These are phyloP conservation scores for Colletotrichum cereale DNA, from an alignment of 2,329 filamentous ascomycete species.

Conservation along the genomic window DNA sequence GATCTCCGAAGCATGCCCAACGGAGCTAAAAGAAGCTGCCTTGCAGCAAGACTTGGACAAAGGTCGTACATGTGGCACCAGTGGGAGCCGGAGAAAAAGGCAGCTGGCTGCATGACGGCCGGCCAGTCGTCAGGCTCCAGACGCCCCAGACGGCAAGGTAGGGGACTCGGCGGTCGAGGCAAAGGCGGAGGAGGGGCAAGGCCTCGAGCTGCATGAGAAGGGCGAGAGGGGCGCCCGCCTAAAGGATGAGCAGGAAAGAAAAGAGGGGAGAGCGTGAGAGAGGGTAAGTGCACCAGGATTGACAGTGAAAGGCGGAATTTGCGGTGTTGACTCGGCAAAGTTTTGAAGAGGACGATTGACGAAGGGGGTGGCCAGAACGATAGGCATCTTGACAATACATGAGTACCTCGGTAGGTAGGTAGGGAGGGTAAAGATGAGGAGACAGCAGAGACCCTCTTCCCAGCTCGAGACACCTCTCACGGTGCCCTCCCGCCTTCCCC, in stretches of 20 bases:
- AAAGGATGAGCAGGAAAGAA: slow-evolving; percentile 4
- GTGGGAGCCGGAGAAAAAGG: slow-evolving; percentile 26
- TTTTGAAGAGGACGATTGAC: not conserved
- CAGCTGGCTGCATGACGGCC: slow-evolving; percentile 38
- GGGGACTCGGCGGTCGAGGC: slow-evolving; percentile 18
- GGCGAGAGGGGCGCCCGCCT: not conserved
- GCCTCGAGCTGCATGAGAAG: slow-evolving; percentile 10
- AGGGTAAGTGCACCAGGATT: not conserved
- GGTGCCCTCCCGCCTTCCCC: slow-evolving; percentile 3
- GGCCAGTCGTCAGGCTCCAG: slow-evolving; percentile 24
- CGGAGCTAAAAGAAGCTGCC: slow-evolving; percentile 36
- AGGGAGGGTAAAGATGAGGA: not conserved
- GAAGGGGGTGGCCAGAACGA: too few species aligned
- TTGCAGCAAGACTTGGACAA: slow-evolving; percentile 38
- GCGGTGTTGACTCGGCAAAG: not conserved
- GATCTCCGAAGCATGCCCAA: slow-evolving; percentile 31
- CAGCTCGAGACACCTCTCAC: not conserved
- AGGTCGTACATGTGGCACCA: slow-evolving; percentile 42
- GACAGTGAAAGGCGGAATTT: not conserved
- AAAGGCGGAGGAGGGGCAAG: slow-evolving; percentile 14
- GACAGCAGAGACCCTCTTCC: not conserved
- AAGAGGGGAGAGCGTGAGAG: slow-evolving; percentile 1
- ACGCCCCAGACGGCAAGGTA: slow-evolving; percentile 30
- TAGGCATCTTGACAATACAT: too few species aligned
- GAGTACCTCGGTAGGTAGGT: too few species aligned